phyloP scores from a whole-genome alignment of 140 eudicot species.

The Erigeron philadelphicus region DNA sequence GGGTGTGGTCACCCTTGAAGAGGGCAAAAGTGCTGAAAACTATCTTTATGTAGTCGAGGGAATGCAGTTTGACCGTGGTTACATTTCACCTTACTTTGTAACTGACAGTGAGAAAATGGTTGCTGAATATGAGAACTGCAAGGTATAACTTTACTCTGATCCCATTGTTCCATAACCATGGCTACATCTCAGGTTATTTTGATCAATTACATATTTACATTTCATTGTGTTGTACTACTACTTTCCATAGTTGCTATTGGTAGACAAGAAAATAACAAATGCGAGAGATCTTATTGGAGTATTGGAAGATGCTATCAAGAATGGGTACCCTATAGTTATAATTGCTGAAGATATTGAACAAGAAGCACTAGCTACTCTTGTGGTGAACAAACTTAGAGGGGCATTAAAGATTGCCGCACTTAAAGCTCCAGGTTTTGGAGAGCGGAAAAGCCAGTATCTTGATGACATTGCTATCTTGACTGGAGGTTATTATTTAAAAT shows the following conservation, averaged over 20 bases:
- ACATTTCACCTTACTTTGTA: conserved; percentile 91
- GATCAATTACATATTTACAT: not conserved
- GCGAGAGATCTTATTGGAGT: conserved; percentile 83
- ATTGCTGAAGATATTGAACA: conserved; percentile 94
- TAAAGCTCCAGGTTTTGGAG: conserved; percentile 93
- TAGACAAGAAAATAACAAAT: conserved; percentile 81
- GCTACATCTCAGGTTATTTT: not conserved
- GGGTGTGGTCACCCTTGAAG: conserved; percentile 96
- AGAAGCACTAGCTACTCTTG: conserved; percentile 93
- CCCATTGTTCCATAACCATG: not conserved
- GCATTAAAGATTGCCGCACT: conserved; percentile 82
- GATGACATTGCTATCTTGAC: conserved; percentile 90
- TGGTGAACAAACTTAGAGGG: conserved; percentile 84
- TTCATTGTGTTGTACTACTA: conserved; percentile 11
- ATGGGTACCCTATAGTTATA: conserved; percentile 61
- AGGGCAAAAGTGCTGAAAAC: conserved; percentile 83
- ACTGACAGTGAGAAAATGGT: conserved; percentile 92
- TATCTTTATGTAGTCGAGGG: conserved; percentile 86
- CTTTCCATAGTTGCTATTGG: conserved; percentile 55
- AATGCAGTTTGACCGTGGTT: conserved; percentile 95
- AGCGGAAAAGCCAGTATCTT: conserved; percentile 75
- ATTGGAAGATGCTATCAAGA: conserved; percentile 81
- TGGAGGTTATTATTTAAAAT: conserved; percentile 47
- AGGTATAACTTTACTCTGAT: conserved; percentile 38
- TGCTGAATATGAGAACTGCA: conserved; percentile 85